Base-by-base conservation (phyloP, 78 protist species). In the Dictyostelium citrinum region DNA sequence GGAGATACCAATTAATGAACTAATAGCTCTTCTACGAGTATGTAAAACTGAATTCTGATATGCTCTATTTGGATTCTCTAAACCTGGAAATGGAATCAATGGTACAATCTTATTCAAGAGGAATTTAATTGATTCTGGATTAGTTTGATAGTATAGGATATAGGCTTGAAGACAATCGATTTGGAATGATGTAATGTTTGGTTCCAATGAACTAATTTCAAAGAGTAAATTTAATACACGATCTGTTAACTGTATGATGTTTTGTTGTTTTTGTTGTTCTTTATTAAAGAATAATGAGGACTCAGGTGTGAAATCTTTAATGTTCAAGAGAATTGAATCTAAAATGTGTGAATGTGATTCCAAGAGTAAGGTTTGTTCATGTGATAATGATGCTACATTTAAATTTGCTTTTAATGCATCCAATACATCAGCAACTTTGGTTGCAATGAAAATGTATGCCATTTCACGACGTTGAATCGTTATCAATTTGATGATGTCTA, bases 161-260 rank as follows among this genome's bases (percentile, higher is more conserved):
- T 77, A 78, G 1, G 81, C 70, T 76, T 29, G 49, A 11, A 88
- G 35, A 35, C 85, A 78, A 78, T 88, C 93, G 17, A 88, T 88
- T 88, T 88, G 93, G 70, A 88, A 88, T 33, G 93, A 35, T 14
- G 93, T 78, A 2, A 82, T 5, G 29, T 88, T 88, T 78, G 93
- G 86, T 45, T 88, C 93, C 24, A 22, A 2, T 37, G 55, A 72
- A 8, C 5, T 49, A 0, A 61, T 35, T 39, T 74, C 83, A 58
- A 74, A 41, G 2, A 85, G 55, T 27, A 43, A 24, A 17, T 76
- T 75, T 41, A 85, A 45, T 2, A 78, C 33, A 46, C 37, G 12
- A 67, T 88, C 93, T 0, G 93, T 61, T 16, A 22, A 33, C n/a
- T 75, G 81, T n/a, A 31, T 70, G 9, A 70, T 17, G 3, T 27